Evolutionary conservation across 768 basidiomycete species (phyloP).

Genomic region (Coprinopsis marcescibilis): DNA sequence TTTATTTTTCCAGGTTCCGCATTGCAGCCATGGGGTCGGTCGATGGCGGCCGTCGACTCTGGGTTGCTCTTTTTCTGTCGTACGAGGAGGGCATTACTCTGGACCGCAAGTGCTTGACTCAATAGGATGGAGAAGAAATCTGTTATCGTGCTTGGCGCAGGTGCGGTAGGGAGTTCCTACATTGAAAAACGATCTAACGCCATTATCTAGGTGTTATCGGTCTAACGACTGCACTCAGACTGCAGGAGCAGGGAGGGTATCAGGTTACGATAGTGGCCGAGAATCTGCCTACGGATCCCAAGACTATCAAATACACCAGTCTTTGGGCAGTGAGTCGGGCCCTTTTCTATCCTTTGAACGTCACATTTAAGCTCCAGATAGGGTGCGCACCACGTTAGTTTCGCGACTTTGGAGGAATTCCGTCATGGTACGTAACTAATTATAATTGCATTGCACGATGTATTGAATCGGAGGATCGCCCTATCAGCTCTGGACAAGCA

Average conservation of each 20-base stretch:
- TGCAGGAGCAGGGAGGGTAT: constrained; percentile 57
- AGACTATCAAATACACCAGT: constrained; percentile 64
- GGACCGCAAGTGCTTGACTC: too few relatives aligned
- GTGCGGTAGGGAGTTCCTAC: too few relatives aligned
- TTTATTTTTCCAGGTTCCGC: too few relatives aligned
- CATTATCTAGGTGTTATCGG: constrained; percentile 72
- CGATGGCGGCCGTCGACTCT: too few relatives aligned
- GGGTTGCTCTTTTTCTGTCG: too few relatives aligned
- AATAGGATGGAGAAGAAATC: too few relatives aligned
- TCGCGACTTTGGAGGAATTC: constrained; percentile 33
- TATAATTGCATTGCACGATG: background rate
- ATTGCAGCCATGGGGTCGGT: too few relatives aligned
- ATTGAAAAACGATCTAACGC: too few relatives aligned
- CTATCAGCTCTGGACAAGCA: constrained; percentile 55
- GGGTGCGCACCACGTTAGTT: constrained; percentile 78
- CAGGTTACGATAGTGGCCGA: constrained; percentile 69
- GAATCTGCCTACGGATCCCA: constrained; percentile 61
- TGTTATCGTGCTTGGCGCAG: too few relatives aligned
- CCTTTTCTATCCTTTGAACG: background rate
- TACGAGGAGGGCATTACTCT: too few relatives aligned
- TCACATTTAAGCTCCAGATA: constrained; percentile 20
- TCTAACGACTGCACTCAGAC: constrained; percentile 62
- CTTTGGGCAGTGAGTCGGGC: constrained; percentile 66
- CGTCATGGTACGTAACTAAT: constrained; percentile 43
- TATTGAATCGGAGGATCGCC: background rate